Conservation (phyloP, 331 rosid species). For the Dryas integrifolia region DNA sequence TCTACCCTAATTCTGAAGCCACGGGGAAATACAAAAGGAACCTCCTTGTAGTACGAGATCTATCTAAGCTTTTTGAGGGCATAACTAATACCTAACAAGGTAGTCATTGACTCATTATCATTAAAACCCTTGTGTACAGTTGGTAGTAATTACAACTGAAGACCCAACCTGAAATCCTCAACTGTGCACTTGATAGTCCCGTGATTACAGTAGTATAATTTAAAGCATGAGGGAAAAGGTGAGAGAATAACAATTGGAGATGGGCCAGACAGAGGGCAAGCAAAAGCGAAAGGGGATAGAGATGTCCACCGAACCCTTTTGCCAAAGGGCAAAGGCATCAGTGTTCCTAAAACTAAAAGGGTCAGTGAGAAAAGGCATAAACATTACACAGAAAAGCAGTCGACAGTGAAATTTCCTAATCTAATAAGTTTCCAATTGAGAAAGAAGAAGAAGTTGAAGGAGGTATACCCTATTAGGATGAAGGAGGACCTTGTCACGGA, state of each 20-base stretch:
- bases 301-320: background rate
- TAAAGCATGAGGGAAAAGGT: background rate
- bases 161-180: slow-evolving; percentile 1
- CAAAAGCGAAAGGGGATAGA: background rate
- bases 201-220: background rate
- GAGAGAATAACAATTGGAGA: background rate
- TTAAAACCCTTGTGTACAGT: background rate
- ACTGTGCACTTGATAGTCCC: background rate
- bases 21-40: background rate
- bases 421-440: background rate
- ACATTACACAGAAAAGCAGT: background rate
- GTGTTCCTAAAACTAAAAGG: background rate
- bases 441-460: background rate
- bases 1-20: background rate
- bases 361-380: background rate
- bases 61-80: background rate
- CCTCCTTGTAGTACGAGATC: background rate
- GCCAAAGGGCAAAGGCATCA: background rate
- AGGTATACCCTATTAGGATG: slow-evolving; percentile 75
- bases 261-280: slow-evolving; percentile 13
- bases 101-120: background rate
- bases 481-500: slow-evolving; percentile 84
- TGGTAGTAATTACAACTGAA: background rate
- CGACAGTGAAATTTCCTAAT: background rate
- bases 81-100: background rate